Percentiles rank a stretch among this genome's conserved stretches.
Evolutionary conservation across 2,329 filamentous ascomycete species (phyloP).

Genomic region (Diaporthe ampelina): DNA sequence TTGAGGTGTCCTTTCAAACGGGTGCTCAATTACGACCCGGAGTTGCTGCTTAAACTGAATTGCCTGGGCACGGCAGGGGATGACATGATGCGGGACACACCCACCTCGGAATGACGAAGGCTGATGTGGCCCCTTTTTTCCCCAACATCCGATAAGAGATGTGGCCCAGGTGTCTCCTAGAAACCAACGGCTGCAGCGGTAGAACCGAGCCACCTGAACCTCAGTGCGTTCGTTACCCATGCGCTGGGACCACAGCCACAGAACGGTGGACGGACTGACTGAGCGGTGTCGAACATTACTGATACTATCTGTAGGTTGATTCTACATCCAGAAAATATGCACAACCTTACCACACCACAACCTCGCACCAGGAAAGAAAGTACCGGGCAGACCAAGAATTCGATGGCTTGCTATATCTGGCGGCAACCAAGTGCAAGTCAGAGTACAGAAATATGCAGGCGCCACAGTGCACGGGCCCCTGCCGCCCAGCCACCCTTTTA

Average conservation of each 20-base stretch:
- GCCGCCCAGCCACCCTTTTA: slow-evolving; percentile 28
- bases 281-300: too few species aligned
- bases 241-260: not conserved
- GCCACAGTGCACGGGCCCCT: slow-evolving; percentile 4
- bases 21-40: slow-evolving; percentile 14
- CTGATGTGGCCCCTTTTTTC: slow-evolving; percentile 26
- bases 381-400: not conserved
- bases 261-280: not conserved
- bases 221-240: not conserved
- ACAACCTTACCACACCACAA: not conserved
- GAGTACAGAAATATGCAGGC: slow-evolving; percentile 6
- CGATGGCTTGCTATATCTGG: not conserved
- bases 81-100: slow-evolving; percentile 30
- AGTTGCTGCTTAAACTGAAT: not conserved
- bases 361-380: not conserved
- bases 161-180: slow-evolving; percentile 7
- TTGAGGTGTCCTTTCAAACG: slow-evolving; percentile 38
- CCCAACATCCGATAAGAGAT: not conserved
- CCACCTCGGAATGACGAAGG: slow-evolving; percentile 27
- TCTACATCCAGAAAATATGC: not conserved
- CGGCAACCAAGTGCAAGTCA: not conserved
- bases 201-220: not conserved
- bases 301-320: not conserved
- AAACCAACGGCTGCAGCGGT: not conserved
- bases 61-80: slow-evolving; percentile 3